A percentile compares a stretch with the other conserved stretches of the same genome.
Evolutionary conservation across 441 rosid species (phyloP).

Genomic region (Dalechampia spathulata): DNA sequence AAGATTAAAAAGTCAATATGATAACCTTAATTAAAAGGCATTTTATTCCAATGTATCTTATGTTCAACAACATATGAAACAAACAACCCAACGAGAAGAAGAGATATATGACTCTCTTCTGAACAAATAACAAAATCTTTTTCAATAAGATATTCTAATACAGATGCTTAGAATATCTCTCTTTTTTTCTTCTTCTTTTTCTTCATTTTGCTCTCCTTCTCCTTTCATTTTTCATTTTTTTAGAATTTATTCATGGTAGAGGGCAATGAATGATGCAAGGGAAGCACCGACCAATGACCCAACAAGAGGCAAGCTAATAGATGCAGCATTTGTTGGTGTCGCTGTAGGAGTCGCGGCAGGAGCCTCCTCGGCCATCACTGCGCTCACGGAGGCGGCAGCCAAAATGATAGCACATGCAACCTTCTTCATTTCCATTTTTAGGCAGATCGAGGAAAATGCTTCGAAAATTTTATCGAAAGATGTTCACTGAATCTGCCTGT

Average conservation of each 20-base stretch:
- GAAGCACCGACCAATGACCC: conserved; percentile 66
- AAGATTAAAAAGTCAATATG: too few species aligned
- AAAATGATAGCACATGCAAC: conserved; percentile 46
- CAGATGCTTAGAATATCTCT: conserved; percentile 6
- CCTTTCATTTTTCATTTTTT: not conserved
- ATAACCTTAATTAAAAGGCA: not conserved
- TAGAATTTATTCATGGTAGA: conserved; percentile 37
- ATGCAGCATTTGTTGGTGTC: conserved; percentile 26
- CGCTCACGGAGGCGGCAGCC: conserved; percentile 52
- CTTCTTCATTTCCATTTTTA: conserved; percentile 64
- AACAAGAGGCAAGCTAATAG: conserved; percentile 36
- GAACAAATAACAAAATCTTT: not conserved
- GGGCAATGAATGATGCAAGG: conserved; percentile 47
- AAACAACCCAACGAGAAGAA: not conserved
- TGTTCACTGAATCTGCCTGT: conserved; percentile 15
- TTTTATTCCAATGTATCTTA: conserved; percentile 3
- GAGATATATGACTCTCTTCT: not conserved
- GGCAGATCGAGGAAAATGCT: not conserved
- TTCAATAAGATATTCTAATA: not conserved
- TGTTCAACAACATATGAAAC: not conserved
- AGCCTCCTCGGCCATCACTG: conserved; percentile 42
- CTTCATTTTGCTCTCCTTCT: not conserved
- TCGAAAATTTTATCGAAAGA: not conserved
- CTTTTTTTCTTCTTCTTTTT: too few species aligned
- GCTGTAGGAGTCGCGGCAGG: conserved; percentile 42